Percentiles rank a stretch among this genome's conserved stretches.
These are phyloP conservation scores for Beverwykella pulmonaria DNA, from an alignment of 495 filamentous ascomycete species.

Conservation along the genomic window DNA sequence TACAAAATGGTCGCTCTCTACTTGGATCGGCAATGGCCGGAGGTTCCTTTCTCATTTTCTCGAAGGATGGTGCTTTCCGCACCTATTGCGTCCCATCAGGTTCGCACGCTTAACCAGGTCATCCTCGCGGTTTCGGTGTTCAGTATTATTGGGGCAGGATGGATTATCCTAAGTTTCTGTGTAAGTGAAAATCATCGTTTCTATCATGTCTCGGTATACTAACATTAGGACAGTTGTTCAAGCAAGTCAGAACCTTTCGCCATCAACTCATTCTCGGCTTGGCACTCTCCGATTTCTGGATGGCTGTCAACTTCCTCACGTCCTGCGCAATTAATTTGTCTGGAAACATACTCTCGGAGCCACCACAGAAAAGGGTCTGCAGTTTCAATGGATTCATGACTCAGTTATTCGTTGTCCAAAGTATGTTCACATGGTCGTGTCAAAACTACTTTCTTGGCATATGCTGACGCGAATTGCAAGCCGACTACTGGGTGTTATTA, in stretches of 20 bases:
- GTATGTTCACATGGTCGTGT: constrained; percentile 29
- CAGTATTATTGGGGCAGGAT: constrained; percentile 47
- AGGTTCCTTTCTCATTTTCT: not conserved
- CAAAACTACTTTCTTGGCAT: not conserved
- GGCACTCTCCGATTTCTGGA: constrained; percentile 49
- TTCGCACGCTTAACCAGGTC: constrained; percentile 43
- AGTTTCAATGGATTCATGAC: constrained; percentile 53
- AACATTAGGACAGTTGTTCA: constrained; percentile 41
- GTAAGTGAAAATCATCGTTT: constrained; percentile 33
- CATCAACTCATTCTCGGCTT: constrained; percentile 54
- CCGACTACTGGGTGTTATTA: constrained; percentile 49
- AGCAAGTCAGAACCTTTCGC: constrained; percentile 46
- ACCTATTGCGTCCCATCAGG: constrained; percentile 37
- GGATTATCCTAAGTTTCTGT: constrained; percentile 50
- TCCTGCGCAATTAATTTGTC: constrained; percentile 47
- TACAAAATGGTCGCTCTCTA: constrained; percentile 12
- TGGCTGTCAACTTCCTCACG: constrained; percentile 50
- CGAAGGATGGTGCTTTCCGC: constrained; percentile 43
- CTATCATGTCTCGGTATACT: not conserved
- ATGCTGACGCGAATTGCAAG: not conserved
- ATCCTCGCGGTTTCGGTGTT: constrained; percentile 48
- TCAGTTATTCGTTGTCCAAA: constrained; percentile 53
- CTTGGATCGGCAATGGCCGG: not conserved
- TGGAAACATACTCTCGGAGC: constrained; percentile 43
- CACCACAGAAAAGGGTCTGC: constrained; percentile 46